Evolutionary conservation across 306 rosid genomes (phyloP), one percentile per base, ranked within the genome.

Genomic region (Malus sieversii): DNA sequence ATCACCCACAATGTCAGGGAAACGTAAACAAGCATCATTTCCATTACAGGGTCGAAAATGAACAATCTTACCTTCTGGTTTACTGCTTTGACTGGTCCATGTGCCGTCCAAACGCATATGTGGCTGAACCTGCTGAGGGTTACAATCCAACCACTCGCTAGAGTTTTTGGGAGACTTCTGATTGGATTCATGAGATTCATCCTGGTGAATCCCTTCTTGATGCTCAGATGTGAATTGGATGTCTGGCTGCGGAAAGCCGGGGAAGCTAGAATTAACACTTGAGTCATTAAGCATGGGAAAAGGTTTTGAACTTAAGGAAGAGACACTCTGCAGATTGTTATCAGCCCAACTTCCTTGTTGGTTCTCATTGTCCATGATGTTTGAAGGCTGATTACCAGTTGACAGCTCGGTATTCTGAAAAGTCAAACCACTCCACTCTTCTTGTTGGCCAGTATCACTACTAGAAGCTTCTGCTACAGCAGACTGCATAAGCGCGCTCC

Each of bases 401-500:
- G 90, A 87, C 63, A 78, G 74, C 53, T 87, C 90, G 2, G 85
- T 84, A 73, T 87, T 87, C 75, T 87, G 88, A 80, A 84, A 84
- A n/a, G 88, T 82, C 74, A 87, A 75, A 60, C 90, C 90, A 84
- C 90, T 87, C 90, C 90, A 87, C 81, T 87, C 90, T 66, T 87
- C 90, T 64, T 84, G 90, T 38, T 78, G 69, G 68, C 87, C 88
- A 11, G 90, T 84, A 78, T 87, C 90, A 76, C 85, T 87, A 78
- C 90, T 87, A 64, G 88, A 87, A 82, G 89, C 89, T 82, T 87
- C 90, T 48, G 86, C 90, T 48, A 87, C 90, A 78, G 90, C 90
- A 58, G 88, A 87, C 80, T 84, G 90, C 90, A 87, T 87, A 65
- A 87, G 90, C 30, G 90, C 90, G 46, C 90, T 87, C 90, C 90